Conservation (phyloP, 2,329 filamentous ascomycete species). For the Botryosphaeria dothidea region DNA sequence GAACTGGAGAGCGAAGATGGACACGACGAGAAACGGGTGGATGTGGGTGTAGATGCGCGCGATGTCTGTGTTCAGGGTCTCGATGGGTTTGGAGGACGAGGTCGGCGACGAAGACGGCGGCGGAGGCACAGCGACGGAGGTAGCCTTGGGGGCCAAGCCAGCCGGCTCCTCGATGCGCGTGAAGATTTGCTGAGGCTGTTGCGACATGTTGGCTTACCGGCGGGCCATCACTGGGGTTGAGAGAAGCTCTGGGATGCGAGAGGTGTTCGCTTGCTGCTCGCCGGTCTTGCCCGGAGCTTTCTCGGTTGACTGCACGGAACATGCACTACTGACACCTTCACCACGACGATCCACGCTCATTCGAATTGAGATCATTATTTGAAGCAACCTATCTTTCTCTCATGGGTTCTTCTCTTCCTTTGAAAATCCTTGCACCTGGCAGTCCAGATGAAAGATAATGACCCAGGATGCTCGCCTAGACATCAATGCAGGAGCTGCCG, state of each 20-base stretch:
- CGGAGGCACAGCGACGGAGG: neutral
- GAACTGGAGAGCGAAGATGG: slow-evolving; percentile 66
- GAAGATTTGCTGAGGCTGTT: slow-evolving; percentile 17
- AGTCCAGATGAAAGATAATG: no score
- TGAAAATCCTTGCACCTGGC: no score
- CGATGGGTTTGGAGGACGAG: slow-evolving; percentile 42
- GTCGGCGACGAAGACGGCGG: slow-evolving; percentile 1
- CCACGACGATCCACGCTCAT: no score
- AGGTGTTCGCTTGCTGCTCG: neutral
- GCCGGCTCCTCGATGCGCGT: slow-evolving; percentile 17
- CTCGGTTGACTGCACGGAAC: neutral
- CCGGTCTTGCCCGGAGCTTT: slow-evolving; percentile 2
- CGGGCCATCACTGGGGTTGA: slow-evolving; percentile 7
- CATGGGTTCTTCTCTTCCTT: no score
- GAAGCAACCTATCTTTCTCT: no score
- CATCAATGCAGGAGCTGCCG: neutral
- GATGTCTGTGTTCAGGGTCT: slow-evolving; percentile 48
- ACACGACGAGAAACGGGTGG: slow-evolving; percentile 68
- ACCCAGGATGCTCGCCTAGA: no score
- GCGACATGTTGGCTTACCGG: slow-evolving; percentile 16
- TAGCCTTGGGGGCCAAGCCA: neutral
- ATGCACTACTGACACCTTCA: neutral
- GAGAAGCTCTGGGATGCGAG: neutral
- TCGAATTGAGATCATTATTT: no score
- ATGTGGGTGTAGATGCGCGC: slow-evolving; percentile 62